Evolutionary conservation across 306 rosid genomes (phyloP).

Genomic region (Cucumis hystrix): DNA sequence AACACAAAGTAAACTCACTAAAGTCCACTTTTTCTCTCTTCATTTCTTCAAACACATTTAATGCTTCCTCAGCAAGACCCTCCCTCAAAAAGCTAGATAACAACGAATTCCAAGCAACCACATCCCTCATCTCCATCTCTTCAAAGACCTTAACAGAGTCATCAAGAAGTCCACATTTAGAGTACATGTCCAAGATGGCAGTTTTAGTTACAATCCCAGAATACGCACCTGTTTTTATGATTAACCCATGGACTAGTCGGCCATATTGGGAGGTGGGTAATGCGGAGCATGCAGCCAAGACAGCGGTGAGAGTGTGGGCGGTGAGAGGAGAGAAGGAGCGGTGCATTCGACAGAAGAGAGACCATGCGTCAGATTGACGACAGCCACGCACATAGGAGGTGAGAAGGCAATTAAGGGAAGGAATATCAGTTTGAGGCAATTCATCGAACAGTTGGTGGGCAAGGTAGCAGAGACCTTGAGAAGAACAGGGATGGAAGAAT

Average conservation of each 20-base stretch:
- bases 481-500: neutral
- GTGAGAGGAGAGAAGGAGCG: constrained; percentile 18
- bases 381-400: constrained; percentile 20
- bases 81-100: constrained; percentile 26
- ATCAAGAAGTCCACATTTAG: constrained; percentile 20
- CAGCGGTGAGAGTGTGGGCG: constrained; percentile 31
- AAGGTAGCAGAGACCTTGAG: constrained; percentile 2
- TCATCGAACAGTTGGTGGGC: constrained; percentile 22
- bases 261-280: constrained; percentile 17
- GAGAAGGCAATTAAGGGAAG: constrained; percentile 25
- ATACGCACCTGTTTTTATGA: constrained; percentile 30
- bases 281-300: constrained; percentile 31
- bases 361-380: constrained; percentile 21
- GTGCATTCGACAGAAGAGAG: constrained; percentile 25
- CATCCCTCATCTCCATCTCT: constrained; percentile 43
- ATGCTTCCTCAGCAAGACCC: constrained; percentile 31
- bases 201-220: constrained; percentile 36
- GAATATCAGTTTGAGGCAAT: constrained; percentile 21
- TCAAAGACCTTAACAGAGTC: constrained; percentile 33
- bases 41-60: constrained; percentile 36
- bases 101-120: constrained; percentile 51
- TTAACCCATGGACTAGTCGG: constrained; percentile 31
- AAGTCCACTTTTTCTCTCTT: constrained; percentile 27
- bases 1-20: constrained; percentile 50
- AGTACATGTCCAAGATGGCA: constrained; percentile 43